Conservation (phyloP, 208 protist species). For the Leptomonas seymouri region DNA sequence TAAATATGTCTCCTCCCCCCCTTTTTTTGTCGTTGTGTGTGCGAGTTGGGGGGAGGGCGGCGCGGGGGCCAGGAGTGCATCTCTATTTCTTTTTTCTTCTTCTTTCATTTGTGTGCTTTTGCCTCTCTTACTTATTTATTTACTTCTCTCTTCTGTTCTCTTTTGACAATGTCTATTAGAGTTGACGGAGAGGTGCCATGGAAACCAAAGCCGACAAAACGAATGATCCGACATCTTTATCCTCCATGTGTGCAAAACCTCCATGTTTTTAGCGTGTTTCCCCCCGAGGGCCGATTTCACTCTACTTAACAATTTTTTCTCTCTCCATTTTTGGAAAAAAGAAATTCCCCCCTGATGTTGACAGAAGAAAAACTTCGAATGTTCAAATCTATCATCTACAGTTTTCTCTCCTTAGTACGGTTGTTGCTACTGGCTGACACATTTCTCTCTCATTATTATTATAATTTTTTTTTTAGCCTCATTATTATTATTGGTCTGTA, state of each 20-base stretch:
- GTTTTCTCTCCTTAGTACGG: constrained; percentile 7
- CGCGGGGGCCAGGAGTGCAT: no score
- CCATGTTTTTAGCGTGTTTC: no score
- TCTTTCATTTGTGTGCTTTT: not conserved
- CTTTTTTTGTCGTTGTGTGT: no score
- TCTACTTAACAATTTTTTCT: no score
- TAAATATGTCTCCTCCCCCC: no score
- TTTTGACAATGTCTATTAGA: not conserved
- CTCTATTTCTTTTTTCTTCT: not conserved
- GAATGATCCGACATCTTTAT: no score
- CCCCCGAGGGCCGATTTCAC: no score
- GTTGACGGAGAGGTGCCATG: not conserved
- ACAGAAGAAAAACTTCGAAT: not conserved
- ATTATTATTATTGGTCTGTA: not conserved
- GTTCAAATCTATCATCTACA: not conserved
- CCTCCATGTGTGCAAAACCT: no score
- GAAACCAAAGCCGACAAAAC: not conserved
- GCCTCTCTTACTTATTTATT: not conserved
- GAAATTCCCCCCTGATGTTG: no score
- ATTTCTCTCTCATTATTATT: not conserved
- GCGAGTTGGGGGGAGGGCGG: no score
- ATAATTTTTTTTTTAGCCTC: not conserved
- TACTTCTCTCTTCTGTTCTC: not conserved
- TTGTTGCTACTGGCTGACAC: no score
- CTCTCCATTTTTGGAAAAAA: no score